phyloP scores from a whole-genome alignment of 1,139 yeast species.

The Kluyveromyces sp. region DNA sequence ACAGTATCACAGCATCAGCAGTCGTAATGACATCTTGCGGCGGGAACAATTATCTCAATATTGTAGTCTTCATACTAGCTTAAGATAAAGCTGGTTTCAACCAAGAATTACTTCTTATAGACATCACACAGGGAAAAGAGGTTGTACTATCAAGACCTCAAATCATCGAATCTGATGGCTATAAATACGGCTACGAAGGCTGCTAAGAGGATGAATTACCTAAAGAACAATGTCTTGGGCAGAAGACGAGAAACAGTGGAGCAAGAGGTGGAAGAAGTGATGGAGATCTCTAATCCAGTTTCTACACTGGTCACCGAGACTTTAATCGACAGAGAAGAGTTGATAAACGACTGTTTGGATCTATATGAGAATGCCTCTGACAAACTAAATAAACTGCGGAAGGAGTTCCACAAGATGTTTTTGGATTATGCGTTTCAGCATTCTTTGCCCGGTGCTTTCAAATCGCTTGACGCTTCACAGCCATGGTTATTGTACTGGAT shows the following conservation, averaged over 20 bases:
- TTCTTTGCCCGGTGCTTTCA: slow-evolving; percentile 38
- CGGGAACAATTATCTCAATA: no score
- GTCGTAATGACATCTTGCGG: neutral
- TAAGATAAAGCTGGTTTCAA: neutral
- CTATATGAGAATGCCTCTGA: slow-evolving; percentile 29
- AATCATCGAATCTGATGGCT: neutral
- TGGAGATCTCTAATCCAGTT: slow-evolving; percentile 15
- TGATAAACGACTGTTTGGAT: slow-evolving; percentile 35
- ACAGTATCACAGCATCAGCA: neutral
- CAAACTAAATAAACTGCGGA: slow-evolving; percentile 28
- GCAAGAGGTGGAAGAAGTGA: neutral
- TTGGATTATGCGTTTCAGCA: slow-evolving; percentile 36
- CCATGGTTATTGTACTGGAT: slow-evolving; percentile 92
- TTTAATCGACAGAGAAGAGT: slow-evolving; percentile 37
- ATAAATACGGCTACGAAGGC: neutral
- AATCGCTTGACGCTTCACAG: slow-evolving; percentile 70
- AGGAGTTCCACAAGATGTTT: slow-evolving; percentile 37
- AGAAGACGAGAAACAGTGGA: neutral
- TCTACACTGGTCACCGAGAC: slow-evolving; percentile 36
- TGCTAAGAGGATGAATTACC: neutral
- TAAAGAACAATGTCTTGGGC: neutral
- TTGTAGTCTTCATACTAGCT: no score
- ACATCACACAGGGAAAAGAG: neutral
- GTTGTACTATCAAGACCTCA: neutral
- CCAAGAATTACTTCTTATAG: slow-evolving; percentile 3